These are phyloP conservation scores for Lathyrus sativus DNA, from an alignment of 306 rosid genomes.

Conservation along the genomic window DNA sequence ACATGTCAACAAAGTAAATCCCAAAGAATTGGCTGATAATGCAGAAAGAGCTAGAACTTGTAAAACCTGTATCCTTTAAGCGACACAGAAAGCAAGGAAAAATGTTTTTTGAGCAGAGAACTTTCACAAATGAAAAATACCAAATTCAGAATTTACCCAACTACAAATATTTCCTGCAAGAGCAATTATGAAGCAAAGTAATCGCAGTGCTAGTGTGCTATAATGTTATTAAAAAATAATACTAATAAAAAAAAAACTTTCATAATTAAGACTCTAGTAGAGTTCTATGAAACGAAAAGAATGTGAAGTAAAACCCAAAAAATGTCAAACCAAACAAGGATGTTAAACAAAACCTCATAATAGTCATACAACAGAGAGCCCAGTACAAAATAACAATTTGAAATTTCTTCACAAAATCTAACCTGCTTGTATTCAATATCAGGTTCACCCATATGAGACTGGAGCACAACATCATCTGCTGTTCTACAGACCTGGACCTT, in stretches of 20 bases:
- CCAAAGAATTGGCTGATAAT: conserved; percentile 28
- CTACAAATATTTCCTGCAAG: conserved; percentile 6
- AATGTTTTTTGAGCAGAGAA: neutral
- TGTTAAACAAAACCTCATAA: conserved; percentile 23
- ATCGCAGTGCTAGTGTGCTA: neutral
- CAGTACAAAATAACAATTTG: conserved; percentile 7
- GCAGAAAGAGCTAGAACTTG: conserved; percentile 16
- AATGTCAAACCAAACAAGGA: conserved; percentile 3
- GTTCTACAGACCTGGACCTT: conserved; percentile 72
- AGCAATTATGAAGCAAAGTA: conserved; percentile 16
- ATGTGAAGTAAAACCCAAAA: conserved; percentile 10
- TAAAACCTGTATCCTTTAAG: neutral
- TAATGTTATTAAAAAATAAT: neutral
- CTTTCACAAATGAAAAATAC: neutral
- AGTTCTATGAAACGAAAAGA: conserved; percentile 16
- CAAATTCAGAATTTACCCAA: conserved; percentile 27
- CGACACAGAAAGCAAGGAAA: conserved; percentile 7
- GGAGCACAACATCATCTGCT: conserved; percentile 74
- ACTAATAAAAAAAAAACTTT: neutral
- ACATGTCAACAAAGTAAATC: conserved; percentile 6
- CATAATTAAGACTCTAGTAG: conserved; percentile 17
- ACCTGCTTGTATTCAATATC: conserved; percentile 75
- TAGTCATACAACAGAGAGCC: neutral
- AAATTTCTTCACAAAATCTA: conserved; percentile 27
- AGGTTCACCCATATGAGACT: conserved; percentile 56